Evolutionary conservation across 441 rosid species (phyloP), one percentile per base, ranked within the genome.

Genomic region (Brassica hybrid): DNA sequence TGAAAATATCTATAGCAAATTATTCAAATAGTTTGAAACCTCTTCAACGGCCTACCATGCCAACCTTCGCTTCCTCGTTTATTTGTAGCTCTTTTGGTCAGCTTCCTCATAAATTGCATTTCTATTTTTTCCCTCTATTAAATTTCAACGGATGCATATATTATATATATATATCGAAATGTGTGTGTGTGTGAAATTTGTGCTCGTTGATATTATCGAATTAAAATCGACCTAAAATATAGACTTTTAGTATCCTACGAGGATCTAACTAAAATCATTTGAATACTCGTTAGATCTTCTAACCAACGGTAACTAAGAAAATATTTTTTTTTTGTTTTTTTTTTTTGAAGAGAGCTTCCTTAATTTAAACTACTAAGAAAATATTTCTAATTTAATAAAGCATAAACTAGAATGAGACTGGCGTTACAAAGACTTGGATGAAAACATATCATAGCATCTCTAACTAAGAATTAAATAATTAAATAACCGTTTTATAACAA

Each of bases 51-150:
- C 71, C 72, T 71, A 77, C 60, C 66, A 77, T 19, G 63, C 32
- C 71, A 65, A 52, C 72, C 59, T 57, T 57, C 11, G 56, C 71
- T 7, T 65, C 67, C 67, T 71, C 72, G 34, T 71, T 77, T 64
- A 71, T 19, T 43, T 77, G 32, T 43, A 57, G 43, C 67, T 65
- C 71, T 38, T 77, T 70, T 77, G 72, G 41, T 71, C 75, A 71
- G 62, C 62, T 65, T 71, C 80, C 43, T 43, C 76, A 77, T 58
- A 41, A 77, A 65, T 65, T n/a, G 30, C 62, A 30, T 77, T 71
- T 71, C 60, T 77, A 14, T 58, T 10, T 72, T 57, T 45, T 0
- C 27, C 66, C 5, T 10, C 5, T 8, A 0, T 57, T 52, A 18
- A 0, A 43, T 19, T 45, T 72, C 76, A 66, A 30, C 68, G 7